A percentile compares a stretch with the other conserved stretches of the same genome.
Conservation (phyloP, 1,284 basidiomycete genomes). For the Leccinum pachyderme region DNA sequence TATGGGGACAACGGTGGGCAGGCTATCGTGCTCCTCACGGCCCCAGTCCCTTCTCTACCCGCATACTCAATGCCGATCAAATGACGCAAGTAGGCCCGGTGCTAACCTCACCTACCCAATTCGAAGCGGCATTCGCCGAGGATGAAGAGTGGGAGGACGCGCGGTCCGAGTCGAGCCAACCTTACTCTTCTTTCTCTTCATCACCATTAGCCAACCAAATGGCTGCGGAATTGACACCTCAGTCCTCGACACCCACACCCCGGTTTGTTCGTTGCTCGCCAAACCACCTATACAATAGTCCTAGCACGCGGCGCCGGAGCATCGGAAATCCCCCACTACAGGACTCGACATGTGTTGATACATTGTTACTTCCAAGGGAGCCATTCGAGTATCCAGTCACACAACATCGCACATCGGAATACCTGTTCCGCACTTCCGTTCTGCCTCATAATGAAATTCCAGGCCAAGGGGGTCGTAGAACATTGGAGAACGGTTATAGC, state of each 20-base stretch:
- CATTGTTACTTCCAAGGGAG: neutral
- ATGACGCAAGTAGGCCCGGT: slow-evolving; percentile 26
- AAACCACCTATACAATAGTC: neutral
- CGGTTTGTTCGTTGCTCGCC: slow-evolving; percentile 4
- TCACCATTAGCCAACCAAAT: slow-evolving; percentile 10
- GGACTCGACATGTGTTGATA: neutral
- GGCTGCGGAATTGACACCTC: neutral
- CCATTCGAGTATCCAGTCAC: neutral
- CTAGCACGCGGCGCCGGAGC: neutral
- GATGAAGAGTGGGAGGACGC: slow-evolving; percentile 24
- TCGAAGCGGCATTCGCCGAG: slow-evolving; percentile 19
- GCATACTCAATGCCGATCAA: slow-evolving; percentile 18
- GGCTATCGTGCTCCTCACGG: slow-evolving; percentile 23
- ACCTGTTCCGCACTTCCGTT: neutral
- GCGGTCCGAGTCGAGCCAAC: slow-evolving; percentile 15
- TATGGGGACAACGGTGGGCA: slow-evolving; percentile 36
- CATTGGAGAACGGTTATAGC: neutral
- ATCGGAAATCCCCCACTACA: slow-evolving; percentile 4
- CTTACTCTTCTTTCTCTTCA: slow-evolving; percentile 8
- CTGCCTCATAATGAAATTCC: neutral
- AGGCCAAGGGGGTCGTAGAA: neutral
- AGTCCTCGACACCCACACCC: neutral
- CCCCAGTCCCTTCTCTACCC: slow-evolving; percentile 30
- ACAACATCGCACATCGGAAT: slow-evolving; percentile 1
- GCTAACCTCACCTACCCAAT: slow-evolving; percentile 29